Percentiles rank a stretch among this genome's conserved stretches.
These are phyloP conservation scores for Neurospora intermedia DNA, from an alignment of 495 filamentous ascomycete species.

Conservation along the genomic window DNA sequence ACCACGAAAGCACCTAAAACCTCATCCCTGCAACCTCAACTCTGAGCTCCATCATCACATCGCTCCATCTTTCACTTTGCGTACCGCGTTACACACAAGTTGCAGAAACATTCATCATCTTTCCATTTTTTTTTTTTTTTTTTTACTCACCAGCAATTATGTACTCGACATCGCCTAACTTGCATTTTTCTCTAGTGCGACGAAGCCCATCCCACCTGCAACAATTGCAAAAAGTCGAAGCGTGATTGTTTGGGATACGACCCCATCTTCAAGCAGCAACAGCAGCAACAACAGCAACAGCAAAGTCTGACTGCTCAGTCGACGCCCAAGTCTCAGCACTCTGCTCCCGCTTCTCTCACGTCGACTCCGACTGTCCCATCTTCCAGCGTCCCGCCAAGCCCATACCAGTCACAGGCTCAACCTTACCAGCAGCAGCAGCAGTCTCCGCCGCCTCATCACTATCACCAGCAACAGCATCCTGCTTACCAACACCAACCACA, in stretches of 20 bases:
- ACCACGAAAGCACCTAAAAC: not conserved
- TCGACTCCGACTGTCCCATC: slow-evolving; percentile 12
- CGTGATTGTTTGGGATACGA: slow-evolving; percentile 97
- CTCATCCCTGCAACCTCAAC: not conserved
- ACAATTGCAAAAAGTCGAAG: slow-evolving; percentile 97
- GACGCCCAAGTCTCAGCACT: slow-evolving; percentile 14
- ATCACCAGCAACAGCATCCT: slow-evolving; percentile 8
- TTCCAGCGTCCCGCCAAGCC: slow-evolving; percentile 24
- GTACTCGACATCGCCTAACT: slow-evolving; percentile 6
- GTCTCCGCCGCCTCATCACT: slow-evolving; percentile 31
- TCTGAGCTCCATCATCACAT: not conserved
- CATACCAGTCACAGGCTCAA: slow-evolving; percentile 21
- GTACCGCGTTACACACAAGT: not conserved
- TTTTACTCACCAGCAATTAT: no score
- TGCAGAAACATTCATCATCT: not conserved
- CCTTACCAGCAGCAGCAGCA: slow-evolving; percentile 18
- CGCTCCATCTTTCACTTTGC: not conserved
- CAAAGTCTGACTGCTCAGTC: slow-evolving; percentile 17
- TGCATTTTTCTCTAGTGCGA: slow-evolving; percentile 58
- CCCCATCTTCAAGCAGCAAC: slow-evolving; percentile 89
- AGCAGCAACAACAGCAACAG: slow-evolving; percentile 30
- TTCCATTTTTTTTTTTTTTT: no score
- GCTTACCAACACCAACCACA: slow-evolving; percentile 22
- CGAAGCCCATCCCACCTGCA: slow-evolving; percentile 86
- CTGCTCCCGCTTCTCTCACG: slow-evolving; percentile 18